Conservation (phyloP, 306 rosid genomes). For the Casuarina cunninghamiana region DNA sequence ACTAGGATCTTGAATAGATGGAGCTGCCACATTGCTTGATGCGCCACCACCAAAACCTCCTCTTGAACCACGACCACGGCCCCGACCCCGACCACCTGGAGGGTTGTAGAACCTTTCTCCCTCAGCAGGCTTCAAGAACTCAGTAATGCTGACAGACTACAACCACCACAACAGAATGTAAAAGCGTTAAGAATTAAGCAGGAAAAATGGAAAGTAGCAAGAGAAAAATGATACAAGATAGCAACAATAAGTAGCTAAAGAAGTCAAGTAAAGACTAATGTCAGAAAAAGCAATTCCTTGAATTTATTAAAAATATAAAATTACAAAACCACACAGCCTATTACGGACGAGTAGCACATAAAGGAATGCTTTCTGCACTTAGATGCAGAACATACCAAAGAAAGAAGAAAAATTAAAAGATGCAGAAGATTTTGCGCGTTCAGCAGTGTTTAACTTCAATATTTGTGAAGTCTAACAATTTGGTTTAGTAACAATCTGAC, state of each 20-base stretch:
- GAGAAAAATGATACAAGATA: not conserved
- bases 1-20: slow-evolving; percentile 77
- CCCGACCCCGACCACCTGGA: slow-evolving; percentile 79
- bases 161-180: not conserved
- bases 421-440: too few relatives aligned
- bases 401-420: too few relatives aligned
- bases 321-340: too few relatives aligned
- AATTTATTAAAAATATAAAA: not conserved
- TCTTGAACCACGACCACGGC: slow-evolving; percentile 73
- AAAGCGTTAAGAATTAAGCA: not conserved
- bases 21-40: slow-evolving; percentile 53
- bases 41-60: slow-evolving; percentile 54
- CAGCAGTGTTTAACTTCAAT: too few relatives aligned
- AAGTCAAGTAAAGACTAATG: not conserved
- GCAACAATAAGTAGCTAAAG: not conserved
- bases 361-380: too few relatives aligned
- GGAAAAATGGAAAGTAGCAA: not conserved
- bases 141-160: slow-evolving; percentile 78
- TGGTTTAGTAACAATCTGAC: too few relatives aligned
- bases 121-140: slow-evolving; percentile 90
- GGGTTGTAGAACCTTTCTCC: slow-evolving; percentile 67
- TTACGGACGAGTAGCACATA: too few relatives aligned
- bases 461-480: too few relatives aligned
- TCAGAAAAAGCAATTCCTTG: not conserved
- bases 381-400: too few relatives aligned